Base-by-base conservation (phyloP, 2,329 filamentous ascomycete species). In the Blastomyces gilchristii region DNA sequence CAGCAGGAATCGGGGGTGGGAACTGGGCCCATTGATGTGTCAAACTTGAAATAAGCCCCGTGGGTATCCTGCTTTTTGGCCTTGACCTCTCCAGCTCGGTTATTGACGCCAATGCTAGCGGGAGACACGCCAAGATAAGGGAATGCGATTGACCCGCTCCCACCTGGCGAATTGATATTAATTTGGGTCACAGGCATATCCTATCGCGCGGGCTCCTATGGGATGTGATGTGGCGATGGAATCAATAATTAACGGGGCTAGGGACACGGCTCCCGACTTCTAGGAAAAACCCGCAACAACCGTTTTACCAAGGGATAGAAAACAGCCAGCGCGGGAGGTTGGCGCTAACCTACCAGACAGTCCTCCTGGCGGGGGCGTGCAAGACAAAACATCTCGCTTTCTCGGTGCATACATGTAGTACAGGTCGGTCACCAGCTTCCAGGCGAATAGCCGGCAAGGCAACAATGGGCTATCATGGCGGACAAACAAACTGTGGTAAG, bases 11-110 rank as follows among this genome's bases (percentile, higher is more conserved):
- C 6, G 52, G 31, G 16, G n/a, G 16, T 14, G 43, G 58, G 43
- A 59, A 12, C 16, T 49, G 58, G 22, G 28, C 34, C 14, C 58
- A 43, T 59, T 59, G 43, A 59, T 59, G 49, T 47, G 31, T 16
- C n/a, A 31, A 37, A 28, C 58, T 8, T 47, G 31, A 31, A 47
- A n/a, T 8, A 11, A 34, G 41, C 8, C n/a, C 25, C 12, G 41
- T 31, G 25, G 3, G 16, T 34, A 47, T 49, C 41, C 41, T 49
- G 22, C 25, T 2, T 9, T 34, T 16, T 11, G 4, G 14, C 37
- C 39, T 14, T 16, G 25, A 28, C 41, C 43, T 28, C 28, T 16
- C 28, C 22, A 6, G 22, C 43, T 37, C 43, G 25, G n/a, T 18
- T 59, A 58, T n/a, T 22, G 47, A 31, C 39, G 39, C 57, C 57